Evolutionary conservation across 768 basidiomycete genomes (phyloP).

Genomic region (Hypholoma fasciculare): DNA sequence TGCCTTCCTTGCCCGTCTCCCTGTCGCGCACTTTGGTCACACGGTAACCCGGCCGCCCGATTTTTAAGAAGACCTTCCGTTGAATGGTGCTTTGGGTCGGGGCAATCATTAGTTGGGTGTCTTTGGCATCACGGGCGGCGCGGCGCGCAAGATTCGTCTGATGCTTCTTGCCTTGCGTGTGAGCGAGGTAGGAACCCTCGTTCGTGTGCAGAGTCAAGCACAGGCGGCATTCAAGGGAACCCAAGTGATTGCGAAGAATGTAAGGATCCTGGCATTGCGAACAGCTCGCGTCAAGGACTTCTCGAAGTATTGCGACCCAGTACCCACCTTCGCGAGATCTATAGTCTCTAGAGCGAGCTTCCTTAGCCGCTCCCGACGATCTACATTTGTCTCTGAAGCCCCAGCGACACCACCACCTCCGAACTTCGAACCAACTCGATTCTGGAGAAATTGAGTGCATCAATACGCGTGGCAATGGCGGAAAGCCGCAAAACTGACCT

Average conservation of each 20-base stretch:
- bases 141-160: constrained; percentile 97
- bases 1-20: constrained; percentile 89
- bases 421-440: constrained; percentile 94
- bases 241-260: constrained; percentile 97
- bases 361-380: constrained; percentile 89
- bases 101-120: constrained; percentile 86
- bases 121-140: constrained; percentile 96
- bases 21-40: constrained; percentile 96
- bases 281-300: constrained; percentile 23
- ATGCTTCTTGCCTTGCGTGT: constrained; percentile 99
- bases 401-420: constrained; percentile 96
- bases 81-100: constrained; percentile 78
- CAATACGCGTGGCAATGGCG: background rate
- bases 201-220: constrained; percentile 99
- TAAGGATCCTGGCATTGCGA: constrained; percentile 73
- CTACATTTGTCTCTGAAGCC: constrained; percentile 92
- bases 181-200: constrained; percentile 97
- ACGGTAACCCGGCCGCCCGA: constrained; percentile 92
- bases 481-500: constrained; percentile 42
- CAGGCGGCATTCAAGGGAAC: constrained; percentile 96
- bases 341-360: constrained; percentile 98
- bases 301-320: constrained; percentile 9
- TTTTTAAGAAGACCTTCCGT: constrained; percentile 95
- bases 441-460: constrained; percentile 45
- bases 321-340: constrained; percentile 88